Evolutionary conservation across 2,329 filamentous ascomycete genomes (phyloP).

Genomic region (Cladosporium halotolerans): DNA sequence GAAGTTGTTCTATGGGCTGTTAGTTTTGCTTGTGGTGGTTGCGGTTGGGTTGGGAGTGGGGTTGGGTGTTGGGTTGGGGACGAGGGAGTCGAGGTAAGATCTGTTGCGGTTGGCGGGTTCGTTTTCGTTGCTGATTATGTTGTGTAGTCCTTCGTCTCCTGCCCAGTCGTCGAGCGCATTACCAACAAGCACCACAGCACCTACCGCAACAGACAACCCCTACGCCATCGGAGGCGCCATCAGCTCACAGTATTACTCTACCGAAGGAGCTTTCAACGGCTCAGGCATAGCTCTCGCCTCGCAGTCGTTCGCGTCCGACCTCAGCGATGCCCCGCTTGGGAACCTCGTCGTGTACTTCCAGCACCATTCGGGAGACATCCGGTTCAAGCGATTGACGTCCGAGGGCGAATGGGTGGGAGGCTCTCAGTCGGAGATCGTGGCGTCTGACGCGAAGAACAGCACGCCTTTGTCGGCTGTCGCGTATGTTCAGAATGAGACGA

Average conservation of each 20-base stretch:
- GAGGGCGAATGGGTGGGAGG: conserved; percentile 36
- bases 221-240: conserved; percentile 36
- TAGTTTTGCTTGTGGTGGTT: conserved; percentile 23
- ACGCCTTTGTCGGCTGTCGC: conserved; percentile 40
- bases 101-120: conserved; percentile 7
- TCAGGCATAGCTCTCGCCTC: conserved; percentile 41
- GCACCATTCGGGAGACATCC: conserved; percentile 37
- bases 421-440: conserved; percentile 33
- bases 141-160: neutral
- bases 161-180: neutral
- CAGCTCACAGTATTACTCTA: conserved; percentile 34
- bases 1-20: conserved; percentile 18
- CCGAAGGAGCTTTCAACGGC: conserved; percentile 41
- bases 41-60: conserved; percentile 32
- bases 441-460: conserved; percentile 38
- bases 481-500: conserved; percentile 32
- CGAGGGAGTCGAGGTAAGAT: conserved; percentile 22
- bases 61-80: conserved; percentile 33
- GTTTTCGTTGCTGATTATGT: neutral
- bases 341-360: conserved; percentile 41
- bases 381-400: conserved; percentile 34
- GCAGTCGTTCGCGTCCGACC: conserved; percentile 33
- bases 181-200: neutral
- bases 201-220: conserved; percentile 12
- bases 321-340: conserved; percentile 29